Base-by-base conservation (phyloP, 768 basidiomycete genomes). In the Trametes cubensis region DNA sequence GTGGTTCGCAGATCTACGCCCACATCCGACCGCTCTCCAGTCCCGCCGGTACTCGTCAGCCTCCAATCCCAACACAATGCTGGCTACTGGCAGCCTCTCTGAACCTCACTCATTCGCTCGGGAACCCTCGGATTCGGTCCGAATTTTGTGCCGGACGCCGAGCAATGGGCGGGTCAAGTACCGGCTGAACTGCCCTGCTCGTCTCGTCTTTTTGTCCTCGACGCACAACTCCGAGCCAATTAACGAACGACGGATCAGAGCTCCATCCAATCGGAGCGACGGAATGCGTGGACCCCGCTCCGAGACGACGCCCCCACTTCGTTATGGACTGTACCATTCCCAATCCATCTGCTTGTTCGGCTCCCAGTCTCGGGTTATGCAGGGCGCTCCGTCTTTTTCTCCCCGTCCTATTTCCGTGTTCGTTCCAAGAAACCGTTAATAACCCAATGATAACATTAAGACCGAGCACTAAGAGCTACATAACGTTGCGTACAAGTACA, bases 251-350 rank as follows among this genome's bases (percentile, higher is more conserved):
- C 48, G 48, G 48, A 49, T 34, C 34, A 34, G 34, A 34, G 34
- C 34, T 34, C 34, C 34, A 34, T 34, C 34, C 34, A 34, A 34
- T 34, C 34, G 34, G 34, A 34, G 34, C 34, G 34, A 34, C 34
- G 34, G 34, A 34, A 34, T 42, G 40, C n/a, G 30, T 39, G 41
- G 30, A 18, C 20, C 18, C 34, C 34, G 34, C 34, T 34, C 34
- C 34, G 34, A 34, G 34, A 34, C 34, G 34, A 38, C 40, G 40
- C 41, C 18, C 8, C n/a, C 58, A 45, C 49, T 52, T 47, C 58
- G 41, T 44, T 59, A 51, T 59, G 57, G 57, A 58, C 57, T 23
- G 26, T 38, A 57, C 56, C 56, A 49, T 57, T 57, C 49, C 57
- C 42, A 13, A 23, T 21, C 18, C 21, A 18, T 6, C 7, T 26